Conservation (phyloP, 129 eudicot species). For the Helianthus tuberosus region DNA sequence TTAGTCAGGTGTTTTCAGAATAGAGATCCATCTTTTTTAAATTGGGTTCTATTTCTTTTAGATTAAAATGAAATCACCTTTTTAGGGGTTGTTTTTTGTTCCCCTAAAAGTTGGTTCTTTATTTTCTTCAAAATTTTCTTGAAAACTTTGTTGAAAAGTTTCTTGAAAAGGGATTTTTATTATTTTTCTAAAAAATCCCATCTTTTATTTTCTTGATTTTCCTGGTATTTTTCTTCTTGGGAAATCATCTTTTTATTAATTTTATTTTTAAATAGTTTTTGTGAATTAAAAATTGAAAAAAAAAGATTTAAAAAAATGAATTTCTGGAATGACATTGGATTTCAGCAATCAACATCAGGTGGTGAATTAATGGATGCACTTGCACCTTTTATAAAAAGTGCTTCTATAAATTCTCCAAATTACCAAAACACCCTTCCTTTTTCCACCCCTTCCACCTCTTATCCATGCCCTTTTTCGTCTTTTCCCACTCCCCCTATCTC, state of each 20-base stretch:
- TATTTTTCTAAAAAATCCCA: conserved; percentile 28
- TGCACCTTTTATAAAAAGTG: conserved; percentile 74
- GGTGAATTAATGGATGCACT: conserved; percentile 85
- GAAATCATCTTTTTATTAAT: conserved; percentile 24
- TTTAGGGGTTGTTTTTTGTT: conserved; percentile 63
- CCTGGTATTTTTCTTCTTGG: conserved; percentile 25
- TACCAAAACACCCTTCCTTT: conserved; percentile 37
- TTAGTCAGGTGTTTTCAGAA: conserved; percentile 70
- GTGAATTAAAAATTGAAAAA: not conserved
- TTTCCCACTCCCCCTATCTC: conserved; percentile 11
- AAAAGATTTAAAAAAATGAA: conserved; percentile 33
- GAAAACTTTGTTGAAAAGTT: too few relatives aligned
- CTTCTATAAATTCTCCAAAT: conserved; percentile 26
- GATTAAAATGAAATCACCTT: conserved; percentile 25
- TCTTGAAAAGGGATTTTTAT: conserved; percentile 23
- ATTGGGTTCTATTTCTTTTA: conserved; percentile 31
- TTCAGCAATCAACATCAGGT: conserved; percentile 36
- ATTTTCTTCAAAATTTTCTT: not conserved
- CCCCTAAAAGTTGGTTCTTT: conserved; percentile 51
- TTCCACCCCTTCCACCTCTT: conserved; percentile 28
- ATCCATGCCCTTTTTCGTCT: conserved; percentile 32
- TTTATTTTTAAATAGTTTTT: not conserved
- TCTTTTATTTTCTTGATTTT: conserved; percentile 23
- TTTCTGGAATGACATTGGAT: conserved; percentile 45
- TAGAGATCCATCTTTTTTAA: conserved; percentile 46